A percentile compares a stretch with the other conserved stretches of the same genome.
Conservation (phyloP, 2,329 filamentous ascomycete genomes). For the Blastomyces emzantsi region DNA sequence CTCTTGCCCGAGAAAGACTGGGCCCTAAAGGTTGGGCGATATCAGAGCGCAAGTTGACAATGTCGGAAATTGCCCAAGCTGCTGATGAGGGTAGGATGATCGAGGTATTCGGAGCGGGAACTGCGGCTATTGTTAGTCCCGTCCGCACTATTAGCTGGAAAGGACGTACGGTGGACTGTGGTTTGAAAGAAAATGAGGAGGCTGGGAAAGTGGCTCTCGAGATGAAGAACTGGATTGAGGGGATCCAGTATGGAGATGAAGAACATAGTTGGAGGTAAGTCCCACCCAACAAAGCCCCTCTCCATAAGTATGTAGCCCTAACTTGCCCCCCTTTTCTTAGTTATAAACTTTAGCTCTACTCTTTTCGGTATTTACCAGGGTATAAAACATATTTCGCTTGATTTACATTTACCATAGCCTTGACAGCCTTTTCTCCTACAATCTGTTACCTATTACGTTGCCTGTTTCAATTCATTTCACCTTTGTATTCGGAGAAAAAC, state of each 20-base stretch:
- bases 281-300: not conserved
- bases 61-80: constrained; percentile 75
- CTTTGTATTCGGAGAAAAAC: not conserved
- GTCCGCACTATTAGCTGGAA: constrained; percentile 85
- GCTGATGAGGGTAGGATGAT: constrained; percentile 74
- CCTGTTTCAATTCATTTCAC: not conserved
- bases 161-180: constrained; percentile 71
- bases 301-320: constrained; percentile 8
- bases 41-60: constrained; percentile 82
- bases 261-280: constrained; percentile 81
- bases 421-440: not conserved
- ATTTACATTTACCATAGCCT: not conserved
- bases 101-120: constrained; percentile 90
- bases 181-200: constrained; percentile 70
- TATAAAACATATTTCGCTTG: not conserved
- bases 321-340: not conserved
- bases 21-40: constrained; percentile 80
- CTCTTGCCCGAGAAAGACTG: constrained; percentile 73
- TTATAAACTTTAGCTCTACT: constrained; percentile 2
- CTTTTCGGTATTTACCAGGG: not conserved
- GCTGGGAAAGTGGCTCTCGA: constrained; percentile 73
- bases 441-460: not conserved
- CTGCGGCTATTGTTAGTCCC: constrained; percentile 87
- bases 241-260: constrained; percentile 88
- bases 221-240: constrained; percentile 97